A percentile compares a stretch with the other conserved stretches of the same genome.
Conservation (phyloP, 768 basidiomycete species). For the Chlorophyllum brunneum region DNA sequence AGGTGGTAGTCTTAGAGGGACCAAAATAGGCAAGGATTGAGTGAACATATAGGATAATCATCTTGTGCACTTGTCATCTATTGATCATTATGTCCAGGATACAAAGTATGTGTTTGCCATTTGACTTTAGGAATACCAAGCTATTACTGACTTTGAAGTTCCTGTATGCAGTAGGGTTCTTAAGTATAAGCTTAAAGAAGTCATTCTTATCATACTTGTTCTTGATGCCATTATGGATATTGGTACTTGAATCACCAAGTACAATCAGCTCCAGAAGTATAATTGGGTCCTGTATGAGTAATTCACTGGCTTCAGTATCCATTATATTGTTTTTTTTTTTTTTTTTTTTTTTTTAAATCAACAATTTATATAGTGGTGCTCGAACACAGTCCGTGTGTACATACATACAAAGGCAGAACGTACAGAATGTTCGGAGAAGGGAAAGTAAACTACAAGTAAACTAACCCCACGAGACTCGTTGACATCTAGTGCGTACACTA, state of each 20-base stretch:
- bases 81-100: conserved; percentile 19
- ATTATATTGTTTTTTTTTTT: too few species aligned
- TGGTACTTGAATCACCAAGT: conserved; percentile 1
- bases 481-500: too few species aligned
- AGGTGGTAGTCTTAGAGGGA: conserved; percentile 24
- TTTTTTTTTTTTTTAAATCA: too few species aligned
- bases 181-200: conserved; percentile 16
- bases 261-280: not conserved
- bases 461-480: too few species aligned
- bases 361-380: too few species aligned
- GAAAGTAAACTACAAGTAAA: too few species aligned
- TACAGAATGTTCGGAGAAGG: too few species aligned
- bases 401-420: too few species aligned
- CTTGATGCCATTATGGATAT: conserved; percentile 1
- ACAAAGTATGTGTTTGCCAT: conserved; percentile 14
- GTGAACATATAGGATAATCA: conserved; percentile 31
- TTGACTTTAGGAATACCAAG: conserved; percentile 10
- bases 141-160: conserved; percentile 15
- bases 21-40: conserved; percentile 33
- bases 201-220: conserved; percentile 11
- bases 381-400: too few species aligned
- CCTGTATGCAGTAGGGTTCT: conserved; percentile 11
- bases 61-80: conserved; percentile 18
- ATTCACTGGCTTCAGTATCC: not conserved
- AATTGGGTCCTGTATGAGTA: conserved; percentile 4